phyloP scores from a whole-genome alignment of 305 asterid species.

The Solanum hybrid region DNA sequence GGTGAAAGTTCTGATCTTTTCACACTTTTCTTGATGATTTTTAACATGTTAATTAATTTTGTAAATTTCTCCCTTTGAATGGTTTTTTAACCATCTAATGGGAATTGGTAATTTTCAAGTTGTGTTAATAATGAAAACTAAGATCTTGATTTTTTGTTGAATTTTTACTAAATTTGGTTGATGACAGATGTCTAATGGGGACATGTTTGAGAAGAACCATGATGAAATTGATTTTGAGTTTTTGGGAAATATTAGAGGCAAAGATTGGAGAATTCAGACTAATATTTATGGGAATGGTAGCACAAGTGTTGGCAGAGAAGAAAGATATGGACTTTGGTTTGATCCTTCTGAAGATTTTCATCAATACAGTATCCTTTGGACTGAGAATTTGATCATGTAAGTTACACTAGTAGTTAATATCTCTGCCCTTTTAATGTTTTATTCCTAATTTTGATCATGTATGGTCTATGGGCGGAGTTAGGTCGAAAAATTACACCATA shows the following conservation, averaged over 20 bases:
- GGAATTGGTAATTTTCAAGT: neutral
- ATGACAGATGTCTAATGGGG: slow-evolving; percentile 69
- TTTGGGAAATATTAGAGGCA: slow-evolving; percentile 75
- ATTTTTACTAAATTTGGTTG: neutral
- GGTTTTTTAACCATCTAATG: neutral
- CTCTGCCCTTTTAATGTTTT: neutral
- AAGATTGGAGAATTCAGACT: slow-evolving; percentile 79
- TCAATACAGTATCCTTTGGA: slow-evolving; percentile 65
- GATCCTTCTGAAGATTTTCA: slow-evolving; percentile 83
- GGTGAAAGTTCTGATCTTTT: neutral
- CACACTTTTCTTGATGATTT: neutral
- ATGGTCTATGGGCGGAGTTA: neutral
- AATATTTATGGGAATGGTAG: slow-evolving; percentile 87
- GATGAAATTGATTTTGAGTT: slow-evolving; percentile 83
- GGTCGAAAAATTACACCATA: neutral
- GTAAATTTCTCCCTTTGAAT: neutral
- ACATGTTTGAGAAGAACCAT: slow-evolving; percentile 64
- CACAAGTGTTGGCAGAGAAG: slow-evolving; percentile 68
- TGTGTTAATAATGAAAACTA: neutral
- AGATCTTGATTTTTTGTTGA: neutral
- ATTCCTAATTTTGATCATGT: neutral
- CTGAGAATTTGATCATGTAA: slow-evolving; percentile 52
- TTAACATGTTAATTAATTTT: neutral
- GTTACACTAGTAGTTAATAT: slow-evolving; percentile 4
- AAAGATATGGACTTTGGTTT: slow-evolving; percentile 78